Evolutionary conservation across 2,329 filamentous ascomycete genomes (phyloP).

Genomic region (Elsinoe necatrix): DNA sequence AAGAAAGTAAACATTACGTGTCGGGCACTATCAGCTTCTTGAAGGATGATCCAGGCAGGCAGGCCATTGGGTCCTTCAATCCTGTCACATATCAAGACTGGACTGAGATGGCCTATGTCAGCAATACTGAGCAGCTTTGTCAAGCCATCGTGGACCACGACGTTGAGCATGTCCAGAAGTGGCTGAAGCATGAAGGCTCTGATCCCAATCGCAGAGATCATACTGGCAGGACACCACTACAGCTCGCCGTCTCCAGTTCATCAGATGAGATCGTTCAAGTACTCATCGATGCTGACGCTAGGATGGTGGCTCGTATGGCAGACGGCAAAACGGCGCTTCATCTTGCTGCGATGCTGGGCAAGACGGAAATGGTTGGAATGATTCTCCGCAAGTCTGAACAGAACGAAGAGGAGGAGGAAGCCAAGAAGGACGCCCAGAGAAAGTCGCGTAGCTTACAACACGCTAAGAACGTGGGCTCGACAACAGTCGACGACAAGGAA

Average conservation of each 20-base stretch:
- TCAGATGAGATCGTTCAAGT: slow-evolving; percentile 61
- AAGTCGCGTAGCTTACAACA: slow-evolving; percentile 11
- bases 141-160: slow-evolving; percentile 73
- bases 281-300: slow-evolving; percentile 63
- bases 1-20: slow-evolving; percentile 68
- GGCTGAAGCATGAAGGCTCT: slow-evolving; percentile 57
- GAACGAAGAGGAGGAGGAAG: slow-evolving; percentile 54
- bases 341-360: slow-evolving; percentile 63
- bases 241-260: slow-evolving; percentile 63
- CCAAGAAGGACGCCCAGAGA: slow-evolving; percentile 25
- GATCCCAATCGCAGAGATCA: slow-evolving; percentile 69
- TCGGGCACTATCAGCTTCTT: slow-evolving; percentile 66
- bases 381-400: slow-evolving; percentile 64
- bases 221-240: slow-evolving; percentile 69
- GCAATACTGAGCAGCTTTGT: slow-evolving; percentile 67
- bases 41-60: slow-evolving; percentile 72
- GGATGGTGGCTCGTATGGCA: slow-evolving; percentile 64
- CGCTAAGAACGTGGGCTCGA: slow-evolving; percentile 1
- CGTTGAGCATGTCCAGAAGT: slow-evolving; percentile 60
- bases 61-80: slow-evolving; percentile 65
- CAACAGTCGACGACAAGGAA: neutral
- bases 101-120: slow-evolving; percentile 86
- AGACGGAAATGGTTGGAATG: slow-evolving; percentile 59
- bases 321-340: slow-evolving; percentile 80
- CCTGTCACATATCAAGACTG: slow-evolving; percentile 74